Evolutionary conservation across 495 filamentous ascomycete genomes (phyloP), one percentile per base, ranked within the genome.

Genomic region (Aspergillus sclerotioniger): DNA sequence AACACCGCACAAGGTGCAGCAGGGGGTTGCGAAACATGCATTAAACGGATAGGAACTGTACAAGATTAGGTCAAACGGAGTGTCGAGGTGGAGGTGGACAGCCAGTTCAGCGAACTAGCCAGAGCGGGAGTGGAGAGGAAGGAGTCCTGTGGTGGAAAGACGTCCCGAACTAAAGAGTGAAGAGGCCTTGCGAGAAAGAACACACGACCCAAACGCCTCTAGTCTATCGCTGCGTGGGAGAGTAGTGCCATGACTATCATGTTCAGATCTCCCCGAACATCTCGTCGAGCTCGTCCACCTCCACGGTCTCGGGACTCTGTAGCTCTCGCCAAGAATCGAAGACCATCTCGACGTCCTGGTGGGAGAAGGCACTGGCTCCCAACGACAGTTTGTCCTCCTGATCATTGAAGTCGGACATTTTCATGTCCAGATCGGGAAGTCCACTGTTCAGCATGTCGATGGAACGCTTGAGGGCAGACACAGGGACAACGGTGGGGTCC

Each of bases 201-300:
- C 29, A 20, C n/a, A 28, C 16, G 43, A 6, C 31, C 10, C 20
- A 3, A 28, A 48, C 48, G 28, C 35, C 35, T 20, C 19, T 32
- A 8, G 41, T 44, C 49, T 35, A 47, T 31, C 45, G 44, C 31
- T 31, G 15, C 19, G 15, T 16, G 25, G 46, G 57, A 50, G 12
- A 41, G 13, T n/a, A 6, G 10, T n/a, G 37, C 37, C 51, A 25
- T 48, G 28, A 32, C 35, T 33, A 29, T 9, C 6, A 33, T 28
- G 54, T 60, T 73, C 66, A 79, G 63, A 79, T 73, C 61, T 78
- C 76, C 51, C 70, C 76, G 69, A 98, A 83, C 76, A 97, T 81
- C 56, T 91, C 86, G 67, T 98, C 94, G 3, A 98, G 82, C 79
- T 98, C 94, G 46, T 95, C 89, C 33, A 98, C 80, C 72, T 91